Evolutionary conservation across 1,284 basidiomycete genomes (phyloP), one percentile per base, ranked within the genome.

Genomic region (Irpex sp.): DNA sequence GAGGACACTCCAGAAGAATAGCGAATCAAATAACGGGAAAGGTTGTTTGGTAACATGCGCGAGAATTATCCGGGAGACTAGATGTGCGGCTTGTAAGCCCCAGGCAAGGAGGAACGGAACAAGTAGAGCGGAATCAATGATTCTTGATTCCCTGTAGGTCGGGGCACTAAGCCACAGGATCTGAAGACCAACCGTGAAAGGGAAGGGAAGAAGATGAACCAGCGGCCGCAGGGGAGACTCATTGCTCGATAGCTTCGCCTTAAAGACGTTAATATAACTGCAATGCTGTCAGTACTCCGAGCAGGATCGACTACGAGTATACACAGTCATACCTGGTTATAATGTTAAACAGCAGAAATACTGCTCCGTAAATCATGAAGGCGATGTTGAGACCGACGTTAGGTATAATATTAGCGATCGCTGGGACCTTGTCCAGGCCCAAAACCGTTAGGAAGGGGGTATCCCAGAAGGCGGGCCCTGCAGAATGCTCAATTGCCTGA

Each of bases 51-150:
- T 96, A 49, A 98, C 88, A 76, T 99, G 97, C 0, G 96, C 94
- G 40, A 98, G 79, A 73, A 98, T 98, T 78, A 98, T 92, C 68
- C 92, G 82, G 44, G 94, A 94, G 54, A 98, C 96, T 71, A 91
- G 88, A 74, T 94, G 90, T 19, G 91, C 88, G 68, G 94, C 94
- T 71, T 91, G 88, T 58, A 94, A 77, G 21, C 94, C 97, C 95
- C 96, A 98, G 54, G 91, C 90, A 67, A 87, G 88, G 17, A 96
- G 76, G 81, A 97, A 97, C 0, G 96, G 94, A 4, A 98, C 77
- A 71, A 98, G 89, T 19, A 91, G 81, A 1, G 87, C 78, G 0
- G 86, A 87, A 69, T 85, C 75, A 58, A 90, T 75, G 72, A 91
- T 86, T 36, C 76, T 78, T 1, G 85, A 84, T 64, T 83, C 76